Percentiles rank a stretch among this genome's conserved stretches.
phyloP scores from a whole-genome alignment of 108 stramenopile species.

The Phaeodactylum tricornutum region DNA sequence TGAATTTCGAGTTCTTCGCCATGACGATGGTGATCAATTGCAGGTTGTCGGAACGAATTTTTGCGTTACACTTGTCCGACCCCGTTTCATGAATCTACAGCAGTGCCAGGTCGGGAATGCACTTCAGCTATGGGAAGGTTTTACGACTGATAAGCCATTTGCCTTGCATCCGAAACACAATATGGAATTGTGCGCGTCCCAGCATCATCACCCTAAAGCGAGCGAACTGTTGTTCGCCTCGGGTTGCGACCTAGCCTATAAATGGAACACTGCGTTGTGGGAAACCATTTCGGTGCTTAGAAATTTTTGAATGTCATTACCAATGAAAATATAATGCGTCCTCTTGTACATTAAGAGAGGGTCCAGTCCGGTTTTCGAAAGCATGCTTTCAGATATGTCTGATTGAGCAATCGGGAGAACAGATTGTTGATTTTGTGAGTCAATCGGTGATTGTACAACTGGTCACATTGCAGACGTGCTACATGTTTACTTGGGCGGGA shows the following conservation, averaged over 20 bases:
- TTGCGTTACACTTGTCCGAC: background rate
- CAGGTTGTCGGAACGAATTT: background rate
- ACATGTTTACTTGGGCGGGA: too few species aligned
- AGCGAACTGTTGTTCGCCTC: background rate
- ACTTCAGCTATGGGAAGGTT: background rate
- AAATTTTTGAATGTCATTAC: too few species aligned
- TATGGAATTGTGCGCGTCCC: background rate
- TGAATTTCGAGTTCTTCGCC: too few species aligned
- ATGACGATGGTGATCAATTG: background rate
- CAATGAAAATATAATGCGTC: too few species aligned
- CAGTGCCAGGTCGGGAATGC: background rate
- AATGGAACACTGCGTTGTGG: background rate
- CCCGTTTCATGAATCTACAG: background rate
- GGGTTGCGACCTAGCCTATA: background rate
- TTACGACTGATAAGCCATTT: background rate
- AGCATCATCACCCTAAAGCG: constrained; percentile 1
- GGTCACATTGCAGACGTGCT: too few species aligned
- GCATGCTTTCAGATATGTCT: too few species aligned
- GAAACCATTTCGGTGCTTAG: too few species aligned
- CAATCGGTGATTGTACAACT: too few species aligned
- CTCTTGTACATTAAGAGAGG: too few species aligned
- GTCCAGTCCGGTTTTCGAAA: too few species aligned
- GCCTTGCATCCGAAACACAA: background rate
- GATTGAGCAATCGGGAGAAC: too few species aligned
- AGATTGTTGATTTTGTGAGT: too few species aligned